Percentiles rank a stretch among this genome's conserved stretches.
phyloP scores from a whole-genome alignment of 768 basidiomycete genomes.

The Suillus discolor region DNA sequence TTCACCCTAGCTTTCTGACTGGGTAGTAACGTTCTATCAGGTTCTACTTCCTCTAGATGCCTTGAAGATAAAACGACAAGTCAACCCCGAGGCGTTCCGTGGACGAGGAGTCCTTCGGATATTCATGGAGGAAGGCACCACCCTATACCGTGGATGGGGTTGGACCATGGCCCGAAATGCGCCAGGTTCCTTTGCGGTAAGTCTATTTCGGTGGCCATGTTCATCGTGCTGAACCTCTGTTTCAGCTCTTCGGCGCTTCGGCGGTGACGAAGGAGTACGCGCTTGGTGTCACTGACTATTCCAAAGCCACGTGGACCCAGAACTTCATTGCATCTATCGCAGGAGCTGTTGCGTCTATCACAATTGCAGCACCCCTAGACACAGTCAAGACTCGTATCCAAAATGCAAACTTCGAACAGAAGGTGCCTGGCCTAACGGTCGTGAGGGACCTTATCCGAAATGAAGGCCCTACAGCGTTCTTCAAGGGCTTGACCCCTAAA shows the following conservation, averaged over 20 bases:
- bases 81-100: constrained; percentile 97
- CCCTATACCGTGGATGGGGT: constrained; percentile 96
- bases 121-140: constrained; percentile 87
- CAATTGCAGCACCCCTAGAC: constrained; percentile 94
- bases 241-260: constrained; percentile 95
- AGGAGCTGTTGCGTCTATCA: constrained; percentile 94
- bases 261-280: constrained; percentile 93
- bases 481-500: constrained; percentile 98
- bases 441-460: constrained; percentile 84
- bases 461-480: constrained; percentile 84
- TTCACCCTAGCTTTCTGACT: not conserved
- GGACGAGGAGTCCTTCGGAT: constrained; percentile 90
- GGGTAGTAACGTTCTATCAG: constrained; percentile 34
- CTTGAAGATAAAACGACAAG: constrained; percentile 98
- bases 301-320: constrained; percentile 93
- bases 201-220: constrained; percentile 29
- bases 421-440: constrained; percentile 78
- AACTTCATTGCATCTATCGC: constrained; percentile 96
- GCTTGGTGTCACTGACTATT: constrained; percentile 88
- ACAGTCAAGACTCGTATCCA: constrained; percentile 97
- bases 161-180: constrained; percentile 99
- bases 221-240: not conserved
- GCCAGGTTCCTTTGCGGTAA: constrained; percentile 90
- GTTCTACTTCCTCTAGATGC: constrained; percentile 95
- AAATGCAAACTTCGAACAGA: constrained; percentile 94